These are phyloP conservation scores for Trichosanthes cucumerina DNA, from an alignment of 306 rosid species.

Conservation along the genomic window DNA sequence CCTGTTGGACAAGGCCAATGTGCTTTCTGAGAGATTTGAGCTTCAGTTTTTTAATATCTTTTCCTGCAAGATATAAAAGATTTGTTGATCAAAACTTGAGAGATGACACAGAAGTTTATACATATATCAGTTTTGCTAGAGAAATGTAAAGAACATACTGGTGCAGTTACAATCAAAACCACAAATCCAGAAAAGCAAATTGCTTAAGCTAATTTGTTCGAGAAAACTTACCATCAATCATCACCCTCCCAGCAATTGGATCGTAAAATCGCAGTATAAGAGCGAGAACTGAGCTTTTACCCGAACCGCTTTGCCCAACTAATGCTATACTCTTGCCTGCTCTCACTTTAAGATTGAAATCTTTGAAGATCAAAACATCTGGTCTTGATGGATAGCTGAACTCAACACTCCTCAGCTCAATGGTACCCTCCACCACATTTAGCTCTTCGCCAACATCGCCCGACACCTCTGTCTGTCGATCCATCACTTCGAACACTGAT, in stretches of 20 bases:
- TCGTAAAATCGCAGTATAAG: conserved; percentile 84
- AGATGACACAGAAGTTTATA: too few species aligned
- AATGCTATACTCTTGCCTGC: conserved; percentile 72
- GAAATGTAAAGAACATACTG: too few species aligned
- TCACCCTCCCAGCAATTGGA: conserved; percentile 64
- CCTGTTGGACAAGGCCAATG: conserved; percentile 91
- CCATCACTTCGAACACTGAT: conserved; percentile 75
- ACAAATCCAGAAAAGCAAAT: background rate
- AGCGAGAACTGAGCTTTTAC: conserved; percentile 94
- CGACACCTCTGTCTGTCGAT: conserved; percentile 50
- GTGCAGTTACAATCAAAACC: background rate
- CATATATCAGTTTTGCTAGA: background rate
- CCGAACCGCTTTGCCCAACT: conserved; percentile 96
- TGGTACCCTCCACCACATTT: conserved; percentile 60
- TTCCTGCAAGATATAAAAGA: conserved; percentile 39
- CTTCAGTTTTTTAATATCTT: conserved; percentile 60
- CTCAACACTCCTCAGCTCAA: conserved; percentile 62
- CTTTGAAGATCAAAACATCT: conserved; percentile 66
- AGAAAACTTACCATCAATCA: conserved; percentile 68
- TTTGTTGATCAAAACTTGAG: background rate
- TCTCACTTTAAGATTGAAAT: conserved; percentile 63
- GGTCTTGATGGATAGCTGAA: conserved; percentile 92
- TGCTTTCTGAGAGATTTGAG: conserved; percentile 70
- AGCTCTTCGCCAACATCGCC: conserved; percentile 66
- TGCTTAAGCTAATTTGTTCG: background rate